Conservation (phyloP, 2,329 filamentous ascomycete species). For the Microdochium bolleyi region DNA sequence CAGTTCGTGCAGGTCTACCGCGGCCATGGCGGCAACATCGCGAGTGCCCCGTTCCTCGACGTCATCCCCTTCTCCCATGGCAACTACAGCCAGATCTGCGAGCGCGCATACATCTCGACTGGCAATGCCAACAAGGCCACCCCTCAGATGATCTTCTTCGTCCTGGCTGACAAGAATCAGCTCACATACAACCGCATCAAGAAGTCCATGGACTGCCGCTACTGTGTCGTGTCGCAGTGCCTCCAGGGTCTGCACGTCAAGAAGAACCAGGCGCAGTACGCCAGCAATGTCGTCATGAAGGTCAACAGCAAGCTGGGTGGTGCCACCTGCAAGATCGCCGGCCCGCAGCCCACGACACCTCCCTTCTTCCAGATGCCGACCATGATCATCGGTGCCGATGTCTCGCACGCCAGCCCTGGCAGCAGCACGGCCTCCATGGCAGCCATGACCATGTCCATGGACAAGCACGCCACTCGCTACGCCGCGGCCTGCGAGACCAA, state of each 20-base stretch:
- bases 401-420: slow-evolving; percentile 75
- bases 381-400: slow-evolving; percentile 84
- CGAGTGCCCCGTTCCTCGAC: slow-evolving; percentile 23
- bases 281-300: slow-evolving; percentile 93
- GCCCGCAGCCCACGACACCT: slow-evolving; percentile 22
- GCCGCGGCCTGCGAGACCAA: slow-evolving; percentile 77
- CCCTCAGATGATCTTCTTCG: slow-evolving; percentile 73
- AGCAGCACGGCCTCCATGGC: slow-evolving; percentile 66
- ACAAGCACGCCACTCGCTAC: slow-evolving; percentile 65
- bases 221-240: slow-evolving; percentile 76
- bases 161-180: slow-evolving; percentile 64
- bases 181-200: slow-evolving; percentile 79
- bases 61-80: slow-evolving; percentile 26
- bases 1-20: slow-evolving; percentile 37
- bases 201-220: slow-evolving; percentile 79
- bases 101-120: slow-evolving; percentile 45
- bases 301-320: slow-evolving; percentile 94
- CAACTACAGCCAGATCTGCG: slow-evolving; percentile 43
- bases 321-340: slow-evolving; percentile 47
- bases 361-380: slow-evolving; percentile 47
- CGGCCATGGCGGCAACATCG: slow-evolving; percentile 40
- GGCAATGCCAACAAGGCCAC: slow-evolving; percentile 43
- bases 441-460: slow-evolving; percentile 76
- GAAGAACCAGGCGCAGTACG: slow-evolving; percentile 72
- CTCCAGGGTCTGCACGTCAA: slow-evolving; percentile 63